A percentile compares a stretch with the other conserved stretches of the same genome.
Evolutionary conservation across 306 rosid genomes (phyloP).

Genomic region (Astragalus membranaceus): DNA sequence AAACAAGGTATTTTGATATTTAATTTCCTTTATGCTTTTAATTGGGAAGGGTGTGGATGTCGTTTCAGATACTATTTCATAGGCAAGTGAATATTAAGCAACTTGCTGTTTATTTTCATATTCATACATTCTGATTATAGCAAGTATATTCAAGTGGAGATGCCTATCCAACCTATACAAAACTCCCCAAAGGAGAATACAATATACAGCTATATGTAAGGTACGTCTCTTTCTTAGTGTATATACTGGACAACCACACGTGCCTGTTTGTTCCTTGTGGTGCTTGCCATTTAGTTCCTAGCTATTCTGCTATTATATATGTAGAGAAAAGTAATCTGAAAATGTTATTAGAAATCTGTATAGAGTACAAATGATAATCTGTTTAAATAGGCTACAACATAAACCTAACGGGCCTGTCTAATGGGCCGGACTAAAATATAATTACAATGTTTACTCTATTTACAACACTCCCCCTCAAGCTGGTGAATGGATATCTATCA

Average conservation of each 20-base stretch:
- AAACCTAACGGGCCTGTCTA: too few relatives aligned
- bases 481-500: too few relatives aligned
- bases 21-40: constrained; percentile 11
- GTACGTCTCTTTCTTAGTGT: constrained; percentile 34
- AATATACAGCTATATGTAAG: constrained; percentile 67
- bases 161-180: constrained; percentile 59
- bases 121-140: constrained; percentile 36
- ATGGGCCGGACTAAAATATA: too few relatives aligned
- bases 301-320: constrained; percentile 11
- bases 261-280: constrained; percentile 14
- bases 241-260: constrained; percentile 18
- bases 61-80: constrained; percentile 12
- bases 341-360: too few relatives aligned
- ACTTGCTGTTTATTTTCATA: constrained; percentile 1
- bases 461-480: too few relatives aligned
- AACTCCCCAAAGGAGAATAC: constrained; percentile 95
- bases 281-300: neutral
- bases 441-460: too few relatives aligned
- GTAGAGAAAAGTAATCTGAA: too few relatives aligned
- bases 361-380: too few relatives aligned
- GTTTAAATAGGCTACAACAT: too few relatives aligned
- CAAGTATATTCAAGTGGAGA: constrained; percentile 81
- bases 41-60: constrained; percentile 2
- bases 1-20: constrained; percentile 59
- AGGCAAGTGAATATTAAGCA: neutral